Evolutionary conservation across 371 early-diverging fungal species (phyloP).

Genomic region (Fennellomyces sp.): DNA sequence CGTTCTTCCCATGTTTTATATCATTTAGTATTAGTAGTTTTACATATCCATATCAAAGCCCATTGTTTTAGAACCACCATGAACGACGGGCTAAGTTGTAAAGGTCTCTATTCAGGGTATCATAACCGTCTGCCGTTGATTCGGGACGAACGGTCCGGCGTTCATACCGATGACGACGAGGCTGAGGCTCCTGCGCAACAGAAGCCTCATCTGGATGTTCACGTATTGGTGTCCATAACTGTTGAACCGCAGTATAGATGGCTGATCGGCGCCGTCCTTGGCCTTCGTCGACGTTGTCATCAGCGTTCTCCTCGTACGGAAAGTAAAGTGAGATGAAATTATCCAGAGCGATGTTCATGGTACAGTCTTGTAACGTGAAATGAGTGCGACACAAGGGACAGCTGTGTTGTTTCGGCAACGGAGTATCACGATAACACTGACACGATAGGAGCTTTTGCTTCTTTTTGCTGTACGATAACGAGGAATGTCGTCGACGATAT

Average conservation of each 20-base stretch:
- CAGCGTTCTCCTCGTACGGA: slow-evolving; percentile 1
- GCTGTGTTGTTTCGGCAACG: not conserved
- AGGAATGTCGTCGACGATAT: not conserved
- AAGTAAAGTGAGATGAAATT: slow-evolving; percentile 13
- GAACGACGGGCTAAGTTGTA: slow-evolving; percentile 12
- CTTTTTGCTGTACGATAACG: not conserved
- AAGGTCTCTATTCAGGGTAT: slow-evolving; percentile 5
- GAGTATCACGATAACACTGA: not conserved
- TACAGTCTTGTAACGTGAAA: slow-evolving; percentile 11
- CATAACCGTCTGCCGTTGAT: not conserved
- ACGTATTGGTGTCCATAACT: not conserved
- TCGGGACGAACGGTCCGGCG: not conserved
- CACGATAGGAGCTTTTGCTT: slow-evolving; percentile 4
- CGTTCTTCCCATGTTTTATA: not conserved
- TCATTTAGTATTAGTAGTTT: no score
- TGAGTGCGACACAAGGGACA: slow-evolving; percentile 16
- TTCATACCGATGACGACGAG: not conserved
- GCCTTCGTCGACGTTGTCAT: not conserved
- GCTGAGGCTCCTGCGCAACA: not conserved
- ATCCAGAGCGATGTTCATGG: slow-evolving; percentile 6
- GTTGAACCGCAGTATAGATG: not conserved
- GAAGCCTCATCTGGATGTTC: not conserved
- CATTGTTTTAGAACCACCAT: slow-evolving; percentile 12
- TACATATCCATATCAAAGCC: no score
- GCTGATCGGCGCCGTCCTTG: not conserved